Conservation (phyloP, 23 red algal genomes). For the Gracilaria gracilis region DNA sequence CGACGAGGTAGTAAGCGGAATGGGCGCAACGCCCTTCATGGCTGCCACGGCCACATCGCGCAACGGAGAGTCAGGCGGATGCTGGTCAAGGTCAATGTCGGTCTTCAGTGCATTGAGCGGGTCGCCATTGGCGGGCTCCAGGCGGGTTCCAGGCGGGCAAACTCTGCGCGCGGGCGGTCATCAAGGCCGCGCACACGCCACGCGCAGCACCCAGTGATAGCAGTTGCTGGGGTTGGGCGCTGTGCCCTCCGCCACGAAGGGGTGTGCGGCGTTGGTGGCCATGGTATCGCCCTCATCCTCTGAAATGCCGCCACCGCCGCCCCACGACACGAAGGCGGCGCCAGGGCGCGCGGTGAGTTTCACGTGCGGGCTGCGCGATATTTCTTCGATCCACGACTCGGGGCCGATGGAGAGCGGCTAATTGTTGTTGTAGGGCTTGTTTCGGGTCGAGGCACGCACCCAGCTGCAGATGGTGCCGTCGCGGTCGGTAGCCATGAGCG, state of each 20-base stretch:
- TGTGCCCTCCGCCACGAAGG: conserved; percentile 25
- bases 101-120: conserved; percentile 24
- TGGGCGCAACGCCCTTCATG: conserved; percentile 59
- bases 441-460: conserved; percentile 41
- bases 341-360: conserved; percentile 54
- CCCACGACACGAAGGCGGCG: conserved; percentile 75
- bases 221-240: conserved; percentile 63
- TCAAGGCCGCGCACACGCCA: conserved; percentile 78
- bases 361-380: conserved; percentile 77
- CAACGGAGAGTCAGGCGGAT: conserved; percentile 33
- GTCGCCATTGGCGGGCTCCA: conserved; percentile 67
- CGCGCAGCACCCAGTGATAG: conserved; percentile 71
- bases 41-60: conserved; percentile 49
- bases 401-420: conserved; percentile 16
- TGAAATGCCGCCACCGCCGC: conserved; percentile 79
- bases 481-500: conserved; percentile 78
- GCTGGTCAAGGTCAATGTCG: conserved; percentile 34
- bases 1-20: conserved; percentile 71
- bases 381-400: conserved; percentile 77
- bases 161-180: conserved; percentile 76
- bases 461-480: conserved; percentile 84
- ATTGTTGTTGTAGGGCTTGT: background rate
- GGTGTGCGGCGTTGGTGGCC: conserved; percentile 64
- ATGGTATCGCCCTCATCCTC: conserved; percentile 83
- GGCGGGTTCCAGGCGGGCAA: conserved; percentile 70